Evolutionary conservation across 208 protist genomes (phyloP).

Genomic region (Crithidia fasciculata): DNA sequence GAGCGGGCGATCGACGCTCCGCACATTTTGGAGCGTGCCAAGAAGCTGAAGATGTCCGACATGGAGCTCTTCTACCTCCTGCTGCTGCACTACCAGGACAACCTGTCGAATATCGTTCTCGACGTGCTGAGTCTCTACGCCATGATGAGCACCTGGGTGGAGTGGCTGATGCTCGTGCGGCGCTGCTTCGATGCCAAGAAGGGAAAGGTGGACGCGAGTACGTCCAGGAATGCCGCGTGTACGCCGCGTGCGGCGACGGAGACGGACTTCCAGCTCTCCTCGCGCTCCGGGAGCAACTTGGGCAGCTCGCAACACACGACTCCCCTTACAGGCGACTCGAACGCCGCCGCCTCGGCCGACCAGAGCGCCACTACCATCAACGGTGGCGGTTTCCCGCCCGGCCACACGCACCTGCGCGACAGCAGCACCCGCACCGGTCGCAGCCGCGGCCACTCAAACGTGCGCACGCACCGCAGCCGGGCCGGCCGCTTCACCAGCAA

Average conservation of each 20-base stretch:
- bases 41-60: slow-evolving; percentile 44
- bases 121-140: slow-evolving; percentile 49
- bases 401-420: slow-evolving; percentile 5
- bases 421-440: slow-evolving; percentile 4
- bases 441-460: background rate
- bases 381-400: background rate
- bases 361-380: background rate
- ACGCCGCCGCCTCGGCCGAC: background rate
- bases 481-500: background rate
- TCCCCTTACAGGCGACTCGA: background rate
- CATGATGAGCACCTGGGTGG: slow-evolving; percentile 50
- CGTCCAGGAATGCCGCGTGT: background rate
- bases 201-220: slow-evolving; percentile 9
- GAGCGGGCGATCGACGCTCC: slow-evolving; percentile 53
- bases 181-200: slow-evolving; percentile 31
- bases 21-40: slow-evolving; percentile 53
- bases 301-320: slow-evolving; percentile 7
- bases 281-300: slow-evolving; percentile 7
- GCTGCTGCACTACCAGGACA: slow-evolving; percentile 45
- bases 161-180: slow-evolving; percentile 42
- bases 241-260: background rate
- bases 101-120: slow-evolving; percentile 19
- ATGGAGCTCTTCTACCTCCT: slow-evolving; percentile 56
- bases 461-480: slow-evolving; percentile 6
- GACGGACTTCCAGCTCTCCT: slow-evolving; percentile 1